phyloP scores from a whole-genome alignment of 2,329 filamentous ascomycete genomes.

The Xylariaceae sp. region DNA sequence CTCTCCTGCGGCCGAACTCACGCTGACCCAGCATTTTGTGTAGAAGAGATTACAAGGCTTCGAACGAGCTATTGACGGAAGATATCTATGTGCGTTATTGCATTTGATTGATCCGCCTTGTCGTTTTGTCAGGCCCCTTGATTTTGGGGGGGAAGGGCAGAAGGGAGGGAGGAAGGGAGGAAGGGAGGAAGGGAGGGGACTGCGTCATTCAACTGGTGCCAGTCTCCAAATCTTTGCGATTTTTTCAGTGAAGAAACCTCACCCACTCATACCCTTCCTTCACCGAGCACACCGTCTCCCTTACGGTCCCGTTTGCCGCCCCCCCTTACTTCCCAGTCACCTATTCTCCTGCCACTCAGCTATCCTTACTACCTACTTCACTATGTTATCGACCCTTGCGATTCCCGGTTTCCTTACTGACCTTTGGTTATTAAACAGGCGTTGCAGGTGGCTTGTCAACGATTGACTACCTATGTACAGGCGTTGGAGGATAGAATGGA shows the following conservation, averaged over 20 bases:
- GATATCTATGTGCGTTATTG: conserved; percentile 82
- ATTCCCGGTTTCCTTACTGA: conserved; percentile 8
- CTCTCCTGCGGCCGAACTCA: conserved; percentile 1
- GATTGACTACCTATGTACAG: conserved; percentile 77
- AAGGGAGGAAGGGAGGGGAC: conserved; percentile 10
- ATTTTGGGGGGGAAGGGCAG: conserved; percentile 7
- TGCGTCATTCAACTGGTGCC: conserved; percentile 6
- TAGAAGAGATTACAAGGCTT: conserved; percentile 78
- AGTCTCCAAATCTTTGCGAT: conserved; percentile 20
- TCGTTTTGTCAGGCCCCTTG: conserved; percentile 16
- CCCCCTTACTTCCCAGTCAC: neutral
- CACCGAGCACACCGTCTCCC: conserved; percentile 4
- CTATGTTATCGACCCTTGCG: neutral
- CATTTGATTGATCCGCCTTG: conserved; percentile 33
- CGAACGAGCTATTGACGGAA: conserved; percentile 88
- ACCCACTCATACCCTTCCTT: conserved; percentile 5
- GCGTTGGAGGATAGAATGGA: conserved; percentile 76
- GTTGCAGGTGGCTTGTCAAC: conserved; percentile 79
- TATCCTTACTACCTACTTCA: neutral
- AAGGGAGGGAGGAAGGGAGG: conserved; percentile 13
- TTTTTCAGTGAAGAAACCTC: conserved; percentile 24
- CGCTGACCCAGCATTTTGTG: conserved; percentile 16
- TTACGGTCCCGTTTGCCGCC: neutral
- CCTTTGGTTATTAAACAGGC: conserved; percentile 47
- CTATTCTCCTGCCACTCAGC: neutral